Conservation (phyloP, 2,329 filamentous ascomycete genomes). For the Podosphaera xanthii region DNA sequence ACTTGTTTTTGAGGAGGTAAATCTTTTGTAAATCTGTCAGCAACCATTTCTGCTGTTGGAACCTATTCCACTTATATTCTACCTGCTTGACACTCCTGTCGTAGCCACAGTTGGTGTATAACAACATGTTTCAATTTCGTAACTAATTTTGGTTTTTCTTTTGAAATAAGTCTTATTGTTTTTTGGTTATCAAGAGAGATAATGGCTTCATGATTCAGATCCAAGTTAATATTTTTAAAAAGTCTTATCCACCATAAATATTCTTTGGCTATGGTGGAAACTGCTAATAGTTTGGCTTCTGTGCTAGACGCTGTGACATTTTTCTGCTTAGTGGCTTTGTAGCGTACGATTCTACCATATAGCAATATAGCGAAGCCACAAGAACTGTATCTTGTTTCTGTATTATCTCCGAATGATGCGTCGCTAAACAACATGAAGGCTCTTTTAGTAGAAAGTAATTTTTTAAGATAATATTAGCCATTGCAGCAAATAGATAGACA, state of each 20-base stretch:
- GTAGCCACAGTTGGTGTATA: neutral
- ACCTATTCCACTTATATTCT: neutral
- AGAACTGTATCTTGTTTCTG: too few species aligned
- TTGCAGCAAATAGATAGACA: neutral
- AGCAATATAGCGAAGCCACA: too few species aligned
- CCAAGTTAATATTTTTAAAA: neutral
- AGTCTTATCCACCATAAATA: neutral
- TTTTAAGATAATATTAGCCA: neutral
- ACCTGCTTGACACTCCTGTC: neutral
- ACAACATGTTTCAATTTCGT: neutral
- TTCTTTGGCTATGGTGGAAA: neutral
- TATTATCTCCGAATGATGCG: neutral
- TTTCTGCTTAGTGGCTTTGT: neutral
- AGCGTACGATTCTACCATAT: too few species aligned
- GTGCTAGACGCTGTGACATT: neutral
- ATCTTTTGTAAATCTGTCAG: neutral
- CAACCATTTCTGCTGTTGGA: neutral
- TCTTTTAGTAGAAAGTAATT: neutral
- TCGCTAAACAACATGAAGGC: neutral
- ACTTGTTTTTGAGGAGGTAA: too few species aligned
- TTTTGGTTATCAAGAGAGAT: neutral
- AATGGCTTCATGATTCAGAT: neutral
- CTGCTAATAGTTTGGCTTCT: neutral
- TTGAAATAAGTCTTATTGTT: neutral
- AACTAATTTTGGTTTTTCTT: neutral